phyloP scores from a whole-genome alignment of 139 green algal species.

The Chlamydomonas schloesseri region DNA sequence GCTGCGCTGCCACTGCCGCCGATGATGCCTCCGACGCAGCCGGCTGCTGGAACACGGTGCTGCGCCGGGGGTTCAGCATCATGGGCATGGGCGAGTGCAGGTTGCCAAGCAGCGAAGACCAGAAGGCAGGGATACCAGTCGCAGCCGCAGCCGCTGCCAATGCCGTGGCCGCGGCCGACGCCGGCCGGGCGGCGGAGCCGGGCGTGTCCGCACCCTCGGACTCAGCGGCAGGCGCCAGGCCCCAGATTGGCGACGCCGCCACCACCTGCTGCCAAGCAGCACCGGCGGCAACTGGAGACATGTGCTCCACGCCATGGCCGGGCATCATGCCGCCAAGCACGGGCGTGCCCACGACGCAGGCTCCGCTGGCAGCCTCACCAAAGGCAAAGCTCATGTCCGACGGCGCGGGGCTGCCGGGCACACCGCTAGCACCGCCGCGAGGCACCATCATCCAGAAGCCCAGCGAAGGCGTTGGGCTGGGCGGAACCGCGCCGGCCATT shows the following conservation, averaged over 20 bases:
- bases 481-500: too few species aligned
- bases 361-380: not conserved
- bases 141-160: not conserved
- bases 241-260: not conserved
- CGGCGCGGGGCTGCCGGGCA: not conserved
- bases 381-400: constrained; percentile 7
- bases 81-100: constrained; percentile 19
- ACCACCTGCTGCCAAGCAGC: not conserved
- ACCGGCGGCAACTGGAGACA: not conserved
- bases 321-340: not conserved
- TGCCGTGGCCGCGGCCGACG: not conserved
- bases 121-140: not conserved
- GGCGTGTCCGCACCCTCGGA: not conserved
- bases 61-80: not conserved
- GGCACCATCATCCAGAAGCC: not conserved
- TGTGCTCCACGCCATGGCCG: not conserved
- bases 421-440: not conserved
- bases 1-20: too few species aligned
- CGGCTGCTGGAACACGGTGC: too few species aligned
- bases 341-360: not conserved
- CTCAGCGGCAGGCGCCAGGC: not conserved
- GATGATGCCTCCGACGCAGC: too few species aligned
- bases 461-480: constrained; percentile 2
- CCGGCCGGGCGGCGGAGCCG: not conserved
- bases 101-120: constrained; percentile 14